Conservation (phyloP, 1,284 basidiomycete species). For the Leccinum angustisporum region DNA sequence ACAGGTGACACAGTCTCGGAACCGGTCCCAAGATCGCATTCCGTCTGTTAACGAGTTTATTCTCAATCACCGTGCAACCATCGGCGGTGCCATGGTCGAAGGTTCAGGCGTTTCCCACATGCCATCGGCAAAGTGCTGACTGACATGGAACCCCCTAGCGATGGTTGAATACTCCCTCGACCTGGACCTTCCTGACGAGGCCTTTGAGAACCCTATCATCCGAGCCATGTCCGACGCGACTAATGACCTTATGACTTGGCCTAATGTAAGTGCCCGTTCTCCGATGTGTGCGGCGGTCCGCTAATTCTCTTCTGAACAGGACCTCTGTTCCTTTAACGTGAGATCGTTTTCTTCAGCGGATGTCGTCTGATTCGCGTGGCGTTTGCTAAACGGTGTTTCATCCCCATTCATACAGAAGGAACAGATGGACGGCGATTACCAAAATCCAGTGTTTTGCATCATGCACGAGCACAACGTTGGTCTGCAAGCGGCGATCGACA, state of each 20-base stretch:
- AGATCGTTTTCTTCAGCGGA: constrained; percentile 14
- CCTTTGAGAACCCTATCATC: constrained; percentile 43
- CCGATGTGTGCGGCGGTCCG: background rate
- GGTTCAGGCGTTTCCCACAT: constrained; percentile 28
- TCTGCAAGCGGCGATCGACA: constrained; percentile 44
- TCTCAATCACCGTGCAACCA: constrained; percentile 42
- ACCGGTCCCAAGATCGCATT: constrained; percentile 39
- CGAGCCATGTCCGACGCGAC: constrained; percentile 45
- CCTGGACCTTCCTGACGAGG: constrained; percentile 44
- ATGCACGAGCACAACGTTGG: constrained; percentile 45
- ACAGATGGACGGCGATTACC: constrained; percentile 49
- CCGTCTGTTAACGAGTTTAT: constrained; percentile 46
- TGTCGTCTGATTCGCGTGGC: constrained; percentile 6
- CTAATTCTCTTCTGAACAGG: constrained; percentile 30
- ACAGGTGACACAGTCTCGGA: constrained; percentile 41
- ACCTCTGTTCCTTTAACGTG: constrained; percentile 50
- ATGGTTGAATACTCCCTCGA: constrained; percentile 49
- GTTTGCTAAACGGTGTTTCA: background rate
- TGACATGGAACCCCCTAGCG: constrained; percentile 29
- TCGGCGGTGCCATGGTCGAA: constrained; percentile 47
- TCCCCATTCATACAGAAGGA: constrained; percentile 39
- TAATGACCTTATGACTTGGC: constrained; percentile 50
- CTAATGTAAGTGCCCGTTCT: constrained; percentile 39
- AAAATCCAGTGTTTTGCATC: constrained; percentile 49
- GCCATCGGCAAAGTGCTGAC: background rate